These are phyloP conservation scores for Royoungia palumana DNA, from an alignment of 768 basidiomycete genomes.

Conservation along the genomic window DNA sequence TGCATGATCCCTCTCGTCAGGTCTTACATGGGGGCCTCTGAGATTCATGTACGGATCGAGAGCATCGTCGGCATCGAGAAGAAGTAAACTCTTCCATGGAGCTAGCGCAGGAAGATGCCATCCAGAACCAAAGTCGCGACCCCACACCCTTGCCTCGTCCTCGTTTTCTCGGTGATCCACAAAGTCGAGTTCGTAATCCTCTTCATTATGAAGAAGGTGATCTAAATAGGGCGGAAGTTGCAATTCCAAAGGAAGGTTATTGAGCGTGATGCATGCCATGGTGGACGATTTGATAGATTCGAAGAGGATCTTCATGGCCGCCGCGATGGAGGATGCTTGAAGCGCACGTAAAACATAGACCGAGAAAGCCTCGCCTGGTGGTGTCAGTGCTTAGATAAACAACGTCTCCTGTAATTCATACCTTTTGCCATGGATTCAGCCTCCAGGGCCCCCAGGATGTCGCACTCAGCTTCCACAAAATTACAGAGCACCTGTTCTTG, in stretches of 20 bases:
- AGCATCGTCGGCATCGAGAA: slow-evolving; percentile 60
- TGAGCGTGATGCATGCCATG: slow-evolving; percentile 76
- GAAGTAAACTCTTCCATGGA: slow-evolving; percentile 90
- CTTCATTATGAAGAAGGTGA: slow-evolving; percentile 62
- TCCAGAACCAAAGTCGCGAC: slow-evolving; percentile 62
- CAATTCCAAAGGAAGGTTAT: slow-evolving; percentile 76
- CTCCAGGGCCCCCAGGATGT: slow-evolving; percentile 62
- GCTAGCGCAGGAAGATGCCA: slow-evolving; percentile 71
- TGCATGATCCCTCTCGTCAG: slow-evolving; percentile 64
- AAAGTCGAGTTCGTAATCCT: slow-evolving; percentile 53
- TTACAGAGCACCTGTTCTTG: slow-evolving; percentile 86
- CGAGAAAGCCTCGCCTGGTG: slow-evolving; percentile 56
- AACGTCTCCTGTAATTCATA: slow-evolving; percentile 38
- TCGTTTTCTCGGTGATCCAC: slow-evolving; percentile 51
- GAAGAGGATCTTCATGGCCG: slow-evolving; percentile 76
- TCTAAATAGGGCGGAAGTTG: slow-evolving; percentile 84
- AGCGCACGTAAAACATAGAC: slow-evolving; percentile 58
- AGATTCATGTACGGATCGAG: slow-evolving; percentile 60
- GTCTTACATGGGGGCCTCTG: slow-evolving; percentile 53
- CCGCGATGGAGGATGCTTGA: slow-evolving; percentile 64
- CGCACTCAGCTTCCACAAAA: slow-evolving; percentile 83
- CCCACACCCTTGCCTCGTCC: slow-evolving; percentile 55
- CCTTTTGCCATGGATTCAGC: slow-evolving; percentile 70
- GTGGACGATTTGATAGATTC: slow-evolving; percentile 72
- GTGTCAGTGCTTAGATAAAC: slow-evolving; percentile 6